Percentiles rank a stretch among this genome's conserved stretches.
Evolutionary conservation across 768 basidiomycete genomes (phyloP).

Genomic region (Termitomyces sp.): DNA sequence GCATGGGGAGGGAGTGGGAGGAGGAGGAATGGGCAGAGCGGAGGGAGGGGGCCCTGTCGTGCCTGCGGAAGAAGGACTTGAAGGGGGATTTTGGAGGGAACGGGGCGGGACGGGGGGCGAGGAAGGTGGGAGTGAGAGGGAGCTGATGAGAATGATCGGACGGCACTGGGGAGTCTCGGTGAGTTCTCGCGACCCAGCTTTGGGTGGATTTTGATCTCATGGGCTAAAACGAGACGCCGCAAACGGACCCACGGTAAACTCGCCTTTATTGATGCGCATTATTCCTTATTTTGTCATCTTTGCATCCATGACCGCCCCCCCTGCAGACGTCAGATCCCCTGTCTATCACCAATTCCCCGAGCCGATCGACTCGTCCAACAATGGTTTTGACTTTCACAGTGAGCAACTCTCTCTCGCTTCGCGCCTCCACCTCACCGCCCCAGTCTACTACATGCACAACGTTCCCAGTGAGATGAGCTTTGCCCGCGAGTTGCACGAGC

Average conservation of each 20-base stretch:
- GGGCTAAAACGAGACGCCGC: constrained; percentile 9
- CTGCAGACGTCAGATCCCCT: constrained; percentile 33
- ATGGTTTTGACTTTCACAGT: constrained; percentile 76
- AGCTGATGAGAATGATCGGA: constrained; percentile 22
- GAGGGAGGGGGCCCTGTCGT: constrained; percentile 37
- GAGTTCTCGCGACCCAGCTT: constrained; percentile 35
- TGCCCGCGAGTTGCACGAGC: constrained; percentile 52
- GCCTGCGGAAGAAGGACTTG: constrained; percentile 46
- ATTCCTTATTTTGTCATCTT: neutral
- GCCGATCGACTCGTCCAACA: constrained; percentile 45
- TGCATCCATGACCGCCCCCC: constrained; percentile 8
- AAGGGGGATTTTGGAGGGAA: constrained; percentile 26
- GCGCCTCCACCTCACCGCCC: neutral
- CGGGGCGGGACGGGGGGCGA: constrained; percentile 31
- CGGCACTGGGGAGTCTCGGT: constrained; percentile 28
- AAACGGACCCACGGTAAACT: neutral
- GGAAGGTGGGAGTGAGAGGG: constrained; percentile 43
- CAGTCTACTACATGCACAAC: constrained; percentile 59
- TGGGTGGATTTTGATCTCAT: constrained; percentile 35
- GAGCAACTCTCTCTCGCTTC: constrained; percentile 14
- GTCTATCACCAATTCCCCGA: constrained; percentile 50
- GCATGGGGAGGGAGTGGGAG: constrained; percentile 47
- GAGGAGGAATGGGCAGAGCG: constrained; percentile 46
- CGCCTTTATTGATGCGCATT: neutral
- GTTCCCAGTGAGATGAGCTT: constrained; percentile 36